Base-by-base conservation (phyloP, 805 yeast genomes). In the Suhomyces pyralidae region DNA sequence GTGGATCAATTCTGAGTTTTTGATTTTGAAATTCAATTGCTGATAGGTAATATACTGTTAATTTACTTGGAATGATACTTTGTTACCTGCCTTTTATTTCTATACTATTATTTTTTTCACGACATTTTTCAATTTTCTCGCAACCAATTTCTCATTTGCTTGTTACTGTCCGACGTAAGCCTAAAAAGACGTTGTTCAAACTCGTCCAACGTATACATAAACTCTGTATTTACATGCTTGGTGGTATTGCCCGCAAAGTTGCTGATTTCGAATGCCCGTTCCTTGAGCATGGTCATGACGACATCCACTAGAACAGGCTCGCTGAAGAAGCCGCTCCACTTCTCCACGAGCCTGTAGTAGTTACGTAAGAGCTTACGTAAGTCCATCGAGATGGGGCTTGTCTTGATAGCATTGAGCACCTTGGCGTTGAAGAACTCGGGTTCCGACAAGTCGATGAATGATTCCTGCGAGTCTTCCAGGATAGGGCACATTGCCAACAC, bases 341-440 rank as follows among this genome's bases (percentile, higher is more conserved):
- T 83, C 50, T 85, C 83, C 5, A 86, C 86, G 25, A 91, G 67
- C 20, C 79, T 73, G 59, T 87, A 89, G 67, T 81, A 94, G 60
- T 88, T 81, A 0, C 91, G 81, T 50, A 80, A 73, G 36, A 86
- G 79, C 2, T 83, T 67, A 56, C 87, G 86, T 25, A 90, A 64
- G 61, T 90, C 93, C n/a, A 90, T 74, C 17, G 80, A 71, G 0
- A 66, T 66, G 1, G 96, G 82, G 55, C 83, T 86, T 0, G 96
- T 78, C 63, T 88, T 89, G 46, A 92, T 84, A 34, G 97, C 96
- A 62, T 91, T 92, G 28, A 88, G 67, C 19, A 91, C 91, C 52
- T 81, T 82, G 7, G 73, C 64, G 20, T 81, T 75, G 51, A 91
- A 79, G 40, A 85, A 82, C 2, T 84, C 88, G 0, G 98, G 98